Evolutionary conservation across 2,329 filamentous ascomycete genomes (phyloP), one percentile per base, ranked within the genome.

Genomic region (Colletotrichum sojae): DNA sequence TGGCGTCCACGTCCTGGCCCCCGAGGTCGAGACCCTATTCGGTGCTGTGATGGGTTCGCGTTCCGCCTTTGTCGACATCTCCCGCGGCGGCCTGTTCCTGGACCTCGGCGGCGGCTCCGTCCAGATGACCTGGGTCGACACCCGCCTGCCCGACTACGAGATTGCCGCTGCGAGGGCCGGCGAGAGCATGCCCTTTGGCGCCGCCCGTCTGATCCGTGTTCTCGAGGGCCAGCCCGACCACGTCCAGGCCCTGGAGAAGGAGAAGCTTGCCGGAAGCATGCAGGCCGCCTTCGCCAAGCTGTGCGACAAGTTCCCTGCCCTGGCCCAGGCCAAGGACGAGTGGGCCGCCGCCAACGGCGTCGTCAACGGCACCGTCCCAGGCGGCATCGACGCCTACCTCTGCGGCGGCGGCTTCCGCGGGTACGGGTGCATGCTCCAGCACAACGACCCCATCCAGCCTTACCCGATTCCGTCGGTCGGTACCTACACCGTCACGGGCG

Each of bases 381-480:
- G 83, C 1, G 87, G 87, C 5, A 84, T 94, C 66, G 89, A 92
- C 40, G 84, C 97, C 9, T 97, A 95, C 77, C 89, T 98, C 66
- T 97, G 93, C 71, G 95, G 95, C 51, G 95, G 95, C 25, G 95
- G 95, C 0, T 97, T 97, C 77, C 86, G 95, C 43, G 95, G 95
- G 16, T 97, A 97, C 85, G 95, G 94, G 6, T 97, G 94, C 79
- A 90, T 97, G 76, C 85, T 97, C 60, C 95, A 97, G 92, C 90
- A 92, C 76, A 87, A 89, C 73, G 92, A 95, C 74, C 80, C 84
- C 6, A 87, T 94, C 51, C 83, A 87, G 62, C 94, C 94, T 0
- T 98, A 97, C 77, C 95, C 95, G 0, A 92, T 97, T 27, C 89
- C 94, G 0, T 90, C 92, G 20, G 91, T 96, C 78, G 95, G 94